phyloP scores from a whole-genome alignment of 2,329 filamentous ascomycete genomes.

The Penicillium frequentans region DNA sequence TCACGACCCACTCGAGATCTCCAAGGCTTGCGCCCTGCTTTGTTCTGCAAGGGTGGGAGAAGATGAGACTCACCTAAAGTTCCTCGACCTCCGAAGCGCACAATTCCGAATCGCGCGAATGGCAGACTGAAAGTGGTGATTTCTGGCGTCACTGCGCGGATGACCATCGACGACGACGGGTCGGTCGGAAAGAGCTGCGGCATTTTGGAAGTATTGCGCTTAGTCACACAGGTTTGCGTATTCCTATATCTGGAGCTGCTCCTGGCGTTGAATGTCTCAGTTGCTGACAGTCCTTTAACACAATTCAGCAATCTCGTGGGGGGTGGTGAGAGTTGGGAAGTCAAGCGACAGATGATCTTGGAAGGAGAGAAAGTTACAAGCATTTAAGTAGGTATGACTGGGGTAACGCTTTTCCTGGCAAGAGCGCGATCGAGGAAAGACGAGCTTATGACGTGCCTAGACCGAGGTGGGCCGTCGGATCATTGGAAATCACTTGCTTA shows the following conservation, averaged over 20 bases:
- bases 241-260: neutral
- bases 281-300: neutral
- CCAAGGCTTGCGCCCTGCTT: neutral
- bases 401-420: neutral
- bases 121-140: constrained; percentile 64
- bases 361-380: neutral
- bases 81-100: constrained; percentile 83
- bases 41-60: constrained; percentile 4
- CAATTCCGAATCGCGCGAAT: constrained; percentile 74
- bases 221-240: neutral
- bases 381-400: neutral
- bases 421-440: neutral
- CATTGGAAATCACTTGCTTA: neutral
- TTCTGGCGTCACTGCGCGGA: constrained; percentile 77
- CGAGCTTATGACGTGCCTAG: neutral
- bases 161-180: constrained; percentile 83
- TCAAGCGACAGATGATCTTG: neutral
- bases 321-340: neutral
- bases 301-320: neutral
- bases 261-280: constrained; percentile 14
- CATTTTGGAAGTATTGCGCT: constrained; percentile 16
- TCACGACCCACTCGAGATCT: neutral
- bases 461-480: neutral
- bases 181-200: constrained; percentile 64
- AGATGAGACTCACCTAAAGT: constrained; percentile 67